These are phyloP conservation scores for Casuarina glauca DNA, from an alignment of 306 rosid genomes.

Conservation along the genomic window DNA sequence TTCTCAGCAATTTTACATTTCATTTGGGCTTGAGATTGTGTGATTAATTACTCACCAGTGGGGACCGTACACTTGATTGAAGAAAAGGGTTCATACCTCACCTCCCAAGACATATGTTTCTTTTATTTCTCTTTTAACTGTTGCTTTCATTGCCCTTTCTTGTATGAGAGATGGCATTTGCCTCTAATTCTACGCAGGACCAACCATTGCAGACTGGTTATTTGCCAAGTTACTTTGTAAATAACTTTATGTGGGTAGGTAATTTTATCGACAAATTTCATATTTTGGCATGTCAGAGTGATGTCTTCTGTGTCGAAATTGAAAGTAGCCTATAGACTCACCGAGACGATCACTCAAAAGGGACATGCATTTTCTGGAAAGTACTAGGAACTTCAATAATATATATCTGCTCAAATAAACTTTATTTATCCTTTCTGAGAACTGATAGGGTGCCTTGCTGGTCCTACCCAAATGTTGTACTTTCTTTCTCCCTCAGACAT, in stretches of 20 bases:
- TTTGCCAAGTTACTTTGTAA: neutral
- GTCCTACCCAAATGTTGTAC: neutral
- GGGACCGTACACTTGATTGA: neutral
- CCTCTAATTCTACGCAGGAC: neutral
- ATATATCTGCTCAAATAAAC: neutral
- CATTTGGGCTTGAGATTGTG: conserved; percentile 1
- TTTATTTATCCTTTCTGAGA: neutral
- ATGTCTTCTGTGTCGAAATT: neutral
- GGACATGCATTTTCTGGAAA: neutral
- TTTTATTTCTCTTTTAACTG: neutral
- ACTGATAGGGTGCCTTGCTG: neutral
- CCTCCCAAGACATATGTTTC: neutral
- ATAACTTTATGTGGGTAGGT: neutral
- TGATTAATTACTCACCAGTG: neutral
- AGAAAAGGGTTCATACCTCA: neutral
- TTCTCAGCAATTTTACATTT: conserved; percentile 19
- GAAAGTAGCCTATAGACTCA: neutral
- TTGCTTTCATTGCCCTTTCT: neutral
- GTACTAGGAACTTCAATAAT: neutral
- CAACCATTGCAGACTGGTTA: neutral
- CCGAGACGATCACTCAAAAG: neutral
- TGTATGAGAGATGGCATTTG: neutral
- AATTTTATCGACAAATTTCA: neutral
- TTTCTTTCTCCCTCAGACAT: neutral
- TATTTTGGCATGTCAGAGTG: neutral